phyloP scores from a whole-genome alignment of 441 rosid species.

The Erysimum pusillum region DNA sequence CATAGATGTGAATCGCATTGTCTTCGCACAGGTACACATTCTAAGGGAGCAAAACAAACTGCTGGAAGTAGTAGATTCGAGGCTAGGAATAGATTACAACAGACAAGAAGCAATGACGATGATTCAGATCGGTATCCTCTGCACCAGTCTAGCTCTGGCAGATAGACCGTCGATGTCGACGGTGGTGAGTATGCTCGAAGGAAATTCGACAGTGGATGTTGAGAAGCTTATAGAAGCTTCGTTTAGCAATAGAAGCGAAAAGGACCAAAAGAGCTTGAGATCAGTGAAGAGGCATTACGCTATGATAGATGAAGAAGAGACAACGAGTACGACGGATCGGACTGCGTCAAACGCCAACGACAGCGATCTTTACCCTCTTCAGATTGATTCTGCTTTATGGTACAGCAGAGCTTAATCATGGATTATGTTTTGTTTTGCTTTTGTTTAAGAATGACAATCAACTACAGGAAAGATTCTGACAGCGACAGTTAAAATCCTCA shows the following conservation, averaged over 20 bases:
- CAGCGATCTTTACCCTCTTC: slow-evolving; percentile 42
- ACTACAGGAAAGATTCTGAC: too few relatives aligned
- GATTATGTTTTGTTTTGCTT: too few relatives aligned
- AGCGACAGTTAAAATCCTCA: too few relatives aligned
- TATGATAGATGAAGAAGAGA: slow-evolving; percentile 37
- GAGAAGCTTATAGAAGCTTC: slow-evolving; percentile 46
- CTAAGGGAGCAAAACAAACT: slow-evolving; percentile 61
- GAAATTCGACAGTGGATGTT: slow-evolving; percentile 48
- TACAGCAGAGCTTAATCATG: slow-evolving; percentile 18
- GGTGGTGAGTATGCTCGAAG: slow-evolving; percentile 80
- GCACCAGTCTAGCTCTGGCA: slow-evolving; percentile 58
- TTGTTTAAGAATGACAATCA: too few relatives aligned
- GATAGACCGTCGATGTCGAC: slow-evolving; percentile 72
- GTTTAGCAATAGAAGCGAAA: slow-evolving; percentile 29
- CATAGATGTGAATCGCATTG: not conserved
- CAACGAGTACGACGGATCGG: slow-evolving; percentile 17
- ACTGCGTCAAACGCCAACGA: slow-evolving; percentile 23
- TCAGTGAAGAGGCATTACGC: slow-evolving; percentile 50
- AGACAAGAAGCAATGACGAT: slow-evolving; percentile 60
- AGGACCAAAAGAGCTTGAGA: slow-evolving; percentile 49
- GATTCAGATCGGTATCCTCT: slow-evolving; percentile 64
- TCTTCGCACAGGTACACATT: slow-evolving; percentile 53
- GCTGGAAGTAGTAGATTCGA: slow-evolving; percentile 60
- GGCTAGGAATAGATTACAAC: slow-evolving; percentile 58
- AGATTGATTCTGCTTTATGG: slow-evolving; percentile 45